phyloP scores from a whole-genome alignment of 257 asterid genomes.

The Jaltomata sinuosa region DNA sequence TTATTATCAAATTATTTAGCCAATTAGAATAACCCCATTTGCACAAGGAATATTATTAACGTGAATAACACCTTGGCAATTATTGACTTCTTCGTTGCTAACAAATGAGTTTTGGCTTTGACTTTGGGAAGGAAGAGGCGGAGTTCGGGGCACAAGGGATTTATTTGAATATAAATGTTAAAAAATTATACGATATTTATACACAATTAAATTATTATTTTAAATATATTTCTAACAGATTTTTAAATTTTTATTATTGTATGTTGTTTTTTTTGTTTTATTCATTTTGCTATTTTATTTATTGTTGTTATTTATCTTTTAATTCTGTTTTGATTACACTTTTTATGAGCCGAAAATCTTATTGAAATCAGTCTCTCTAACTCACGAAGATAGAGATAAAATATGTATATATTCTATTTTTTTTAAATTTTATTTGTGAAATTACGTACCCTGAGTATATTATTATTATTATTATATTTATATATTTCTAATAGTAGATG shows the following conservation, averaged over 20 bases:
- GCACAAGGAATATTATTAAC: background rate
- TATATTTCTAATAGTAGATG: too few relatives aligned
- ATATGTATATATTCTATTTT: too few relatives aligned
- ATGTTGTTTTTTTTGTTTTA: too few relatives aligned
- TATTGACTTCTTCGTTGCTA: background rate
- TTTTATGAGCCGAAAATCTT: too few relatives aligned
- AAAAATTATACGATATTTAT: background rate
- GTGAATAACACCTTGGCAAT: background rate
- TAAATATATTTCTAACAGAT: background rate
- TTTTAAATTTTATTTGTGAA: too few relatives aligned
- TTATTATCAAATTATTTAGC: too few relatives aligned
- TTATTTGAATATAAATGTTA: background rate
- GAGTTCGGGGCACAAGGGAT: fast-evolving
- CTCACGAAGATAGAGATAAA: too few relatives aligned
- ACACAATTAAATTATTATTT: background rate
- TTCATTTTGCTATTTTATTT: too few relatives aligned
- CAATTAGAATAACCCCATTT: background rate
- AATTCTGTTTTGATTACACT: too few relatives aligned
- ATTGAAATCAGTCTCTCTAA: too few relatives aligned
- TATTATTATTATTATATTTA: background rate
- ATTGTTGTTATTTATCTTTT: too few relatives aligned
- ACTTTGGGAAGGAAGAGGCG: background rate
- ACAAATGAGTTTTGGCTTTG: background rate
- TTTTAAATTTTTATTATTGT: background rate
- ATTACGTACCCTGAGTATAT: too few relatives aligned